Percentiles rank a stretch among this genome's conserved stretches.
Conservation (phyloP, 768 basidiomycete genomes). For the Boletellus emodensis region DNA sequence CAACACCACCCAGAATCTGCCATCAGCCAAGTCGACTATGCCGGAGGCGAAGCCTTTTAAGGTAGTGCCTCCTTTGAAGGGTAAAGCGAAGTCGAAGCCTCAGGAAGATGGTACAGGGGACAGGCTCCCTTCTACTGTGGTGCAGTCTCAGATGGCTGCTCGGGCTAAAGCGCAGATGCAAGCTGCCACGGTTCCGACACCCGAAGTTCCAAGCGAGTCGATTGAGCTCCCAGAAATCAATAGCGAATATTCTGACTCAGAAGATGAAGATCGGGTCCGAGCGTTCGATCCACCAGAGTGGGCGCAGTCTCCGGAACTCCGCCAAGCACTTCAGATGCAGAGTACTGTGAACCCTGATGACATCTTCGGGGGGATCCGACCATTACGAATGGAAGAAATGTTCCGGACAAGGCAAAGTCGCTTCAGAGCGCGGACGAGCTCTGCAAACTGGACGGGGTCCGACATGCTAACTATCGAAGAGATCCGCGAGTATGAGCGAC, state of each 20-base stretch:
- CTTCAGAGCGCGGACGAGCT: conserved; percentile 87
- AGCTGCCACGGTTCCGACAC: conserved; percentile 47
- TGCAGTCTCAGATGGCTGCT: conserved; percentile 69
- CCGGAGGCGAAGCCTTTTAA: conserved; percentile 35
- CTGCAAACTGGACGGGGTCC: conserved; percentile 95
- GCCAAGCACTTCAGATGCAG: conserved; percentile 74
- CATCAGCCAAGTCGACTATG: conserved; percentile 30
- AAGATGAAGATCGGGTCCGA: conserved; percentile 75
- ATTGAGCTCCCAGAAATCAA: conserved; percentile 95
- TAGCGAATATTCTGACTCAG: conserved; percentile 96
- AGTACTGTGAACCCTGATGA: conserved; percentile 86
- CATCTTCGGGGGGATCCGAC: conserved; percentile 86
- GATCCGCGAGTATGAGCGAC: conserved; percentile 78
- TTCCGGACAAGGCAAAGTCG: conserved; percentile 76
- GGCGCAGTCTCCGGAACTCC: conserved; percentile 89
- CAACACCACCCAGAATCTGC: conserved; percentile 36
- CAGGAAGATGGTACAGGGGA: conserved; percentile 48
- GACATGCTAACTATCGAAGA: conserved; percentile 83
- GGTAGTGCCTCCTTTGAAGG: conserved; percentile 36
- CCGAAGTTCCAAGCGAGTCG: conserved; percentile 63
- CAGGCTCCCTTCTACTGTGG: conserved; percentile 55
- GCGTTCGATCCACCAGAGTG: conserved; percentile 78
- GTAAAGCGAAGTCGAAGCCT: conserved; percentile 47
- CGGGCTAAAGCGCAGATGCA: conserved; percentile 64
- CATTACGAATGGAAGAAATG: conserved; percentile 89